phyloP scores from a whole-genome alignment of 2,329 filamentous ascomycete genomes.

The Boeremia exigua region DNA sequence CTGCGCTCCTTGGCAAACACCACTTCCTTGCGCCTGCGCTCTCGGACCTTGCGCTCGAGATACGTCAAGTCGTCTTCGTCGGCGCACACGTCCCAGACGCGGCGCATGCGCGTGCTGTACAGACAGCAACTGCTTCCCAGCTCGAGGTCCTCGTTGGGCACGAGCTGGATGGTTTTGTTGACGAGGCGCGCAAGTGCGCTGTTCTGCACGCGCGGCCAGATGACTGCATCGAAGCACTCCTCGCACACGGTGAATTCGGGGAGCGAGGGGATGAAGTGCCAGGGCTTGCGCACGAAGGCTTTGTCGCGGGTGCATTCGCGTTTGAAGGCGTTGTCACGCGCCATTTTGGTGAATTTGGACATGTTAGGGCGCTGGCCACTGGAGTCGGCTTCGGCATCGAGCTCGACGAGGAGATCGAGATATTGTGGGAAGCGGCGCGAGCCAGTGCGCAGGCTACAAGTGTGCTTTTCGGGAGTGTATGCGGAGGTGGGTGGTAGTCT shows the following conservation, averaged over 20 bases:
- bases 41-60: conserved; percentile 65
- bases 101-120: conserved; percentile 80
- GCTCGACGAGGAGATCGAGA: conserved; percentile 61
- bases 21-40: conserved; percentile 48
- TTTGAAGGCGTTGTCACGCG: conserved; percentile 55
- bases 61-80: conserved; percentile 70
- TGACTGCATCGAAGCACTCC: conserved; percentile 81
- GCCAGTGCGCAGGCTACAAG: conserved; percentile 73
- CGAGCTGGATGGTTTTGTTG: conserved; percentile 63
- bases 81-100: conserved; percentile 72
- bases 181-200: conserved; percentile 38
- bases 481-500: conserved; percentile 37
- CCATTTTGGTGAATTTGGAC: conserved; percentile 66
- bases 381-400: conserved; percentile 54
- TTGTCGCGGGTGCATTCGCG: conserved; percentile 69
- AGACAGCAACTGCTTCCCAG: conserved; percentile 70
- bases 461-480: conserved; percentile 44
- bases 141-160: conserved; percentile 56
- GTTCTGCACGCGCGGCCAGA: conserved; percentile 69
- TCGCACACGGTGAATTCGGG: conserved; percentile 84
- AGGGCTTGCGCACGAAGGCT: conserved; percentile 67
- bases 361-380: conserved; percentile 58
- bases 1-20: conserved; percentile 56
- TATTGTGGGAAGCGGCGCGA: conserved; percentile 64
- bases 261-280: conserved; percentile 79